phyloP scores from a whole-genome alignment of 768 basidiomycete species.

The Hygrocybe punicea region DNA sequence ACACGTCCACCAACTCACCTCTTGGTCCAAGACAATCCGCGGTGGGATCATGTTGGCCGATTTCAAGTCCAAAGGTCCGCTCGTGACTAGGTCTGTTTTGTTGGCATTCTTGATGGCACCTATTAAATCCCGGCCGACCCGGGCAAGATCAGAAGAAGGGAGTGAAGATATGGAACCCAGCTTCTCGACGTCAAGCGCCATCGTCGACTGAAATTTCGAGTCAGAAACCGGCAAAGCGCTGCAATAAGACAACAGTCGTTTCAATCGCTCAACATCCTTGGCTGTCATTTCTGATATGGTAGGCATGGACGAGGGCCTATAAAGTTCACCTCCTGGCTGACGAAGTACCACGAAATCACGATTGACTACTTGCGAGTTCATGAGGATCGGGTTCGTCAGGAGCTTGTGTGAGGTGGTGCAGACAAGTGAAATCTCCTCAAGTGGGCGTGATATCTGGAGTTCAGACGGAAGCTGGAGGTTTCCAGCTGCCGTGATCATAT shows the following conservation, averaged over 20 bases:
- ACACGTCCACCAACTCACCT: constrained; percentile 11
- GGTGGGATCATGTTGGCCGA: constrained; percentile 23
- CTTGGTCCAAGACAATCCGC: constrained; percentile 25
- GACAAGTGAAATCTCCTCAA: constrained; percentile 21
- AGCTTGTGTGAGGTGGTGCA: constrained; percentile 23
- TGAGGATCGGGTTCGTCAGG: constrained; percentile 20
- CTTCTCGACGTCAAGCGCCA: constrained; percentile 13
- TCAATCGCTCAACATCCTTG: not conserved
- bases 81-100: constrained; percentile 18
- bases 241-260: constrained; percentile 7
- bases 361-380: constrained; percentile 18
- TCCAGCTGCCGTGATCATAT: constrained; percentile 10
- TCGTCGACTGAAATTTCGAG: constrained; percentile 1
- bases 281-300: constrained; percentile 1
- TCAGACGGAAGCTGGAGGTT: not conserved
- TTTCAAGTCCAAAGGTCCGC: constrained; percentile 28
- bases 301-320: constrained; percentile 12
- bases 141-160: constrained; percentile 13
- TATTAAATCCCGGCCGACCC: constrained; percentile 21
- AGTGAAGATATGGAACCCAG: constrained; percentile 11
- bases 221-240: not conserved
- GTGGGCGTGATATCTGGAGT: constrained; percentile 2
- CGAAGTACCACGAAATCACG: constrained; percentile 16
- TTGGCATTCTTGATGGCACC: constrained; percentile 22
- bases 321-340: constrained; percentile 17